A percentile compares a stretch with the other conserved stretches of the same genome.
Evolutionary conservation across 805 yeast genomes (phyloP).

Genomic region (Zygosaccharomyces kombuchaensis): DNA sequence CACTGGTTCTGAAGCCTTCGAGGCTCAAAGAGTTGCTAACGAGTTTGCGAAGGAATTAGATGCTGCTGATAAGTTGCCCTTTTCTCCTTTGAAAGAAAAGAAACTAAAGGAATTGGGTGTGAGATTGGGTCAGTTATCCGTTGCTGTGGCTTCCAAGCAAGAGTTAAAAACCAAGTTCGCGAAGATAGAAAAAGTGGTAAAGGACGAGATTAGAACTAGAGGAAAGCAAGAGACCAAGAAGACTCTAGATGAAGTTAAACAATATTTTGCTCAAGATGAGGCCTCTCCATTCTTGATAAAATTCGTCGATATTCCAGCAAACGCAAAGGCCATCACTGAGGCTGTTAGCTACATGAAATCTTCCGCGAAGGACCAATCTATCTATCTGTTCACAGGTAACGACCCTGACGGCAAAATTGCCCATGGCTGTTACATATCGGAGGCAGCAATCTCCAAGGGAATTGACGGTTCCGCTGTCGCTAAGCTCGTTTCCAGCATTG

Average conservation of each 20-base stretch:
- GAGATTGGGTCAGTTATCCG: constrained; percentile 71
- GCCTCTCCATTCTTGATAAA: constrained; percentile 59
- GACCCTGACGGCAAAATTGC: constrained; percentile 70
- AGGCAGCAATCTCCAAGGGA: constrained; percentile 63
- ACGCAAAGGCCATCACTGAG: constrained; percentile 92
- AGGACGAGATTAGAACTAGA: constrained; percentile 80
- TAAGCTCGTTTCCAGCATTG: constrained; percentile 56
- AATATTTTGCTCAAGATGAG: constrained; percentile 54
- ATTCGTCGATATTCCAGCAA: constrained; percentile 65
- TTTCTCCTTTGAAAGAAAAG: constrained; percentile 76
- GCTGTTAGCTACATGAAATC: constrained; percentile 81
- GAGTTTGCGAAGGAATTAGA: constrained; percentile 63
- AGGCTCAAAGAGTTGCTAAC: constrained; percentile 78
- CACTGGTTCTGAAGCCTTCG: constrained; percentile 85
- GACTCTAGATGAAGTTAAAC: constrained; percentile 70
- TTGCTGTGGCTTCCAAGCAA: constrained; percentile 77
- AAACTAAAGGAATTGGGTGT: constrained; percentile 81
- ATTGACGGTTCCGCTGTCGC: constrained; percentile 75
- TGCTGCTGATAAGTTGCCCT: constrained; percentile 57
- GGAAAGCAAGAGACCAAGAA: constrained; percentile 86
- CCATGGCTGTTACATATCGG: constrained; percentile 87
- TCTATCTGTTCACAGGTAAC: constrained; percentile 75
- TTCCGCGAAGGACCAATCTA: constrained; percentile 65
- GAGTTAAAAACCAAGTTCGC: constrained; percentile 68
- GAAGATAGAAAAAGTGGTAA: constrained; percentile 77